phyloP scores from a whole-genome alignment of 257 asterid genomes.

The Rhazya stricta region DNA sequence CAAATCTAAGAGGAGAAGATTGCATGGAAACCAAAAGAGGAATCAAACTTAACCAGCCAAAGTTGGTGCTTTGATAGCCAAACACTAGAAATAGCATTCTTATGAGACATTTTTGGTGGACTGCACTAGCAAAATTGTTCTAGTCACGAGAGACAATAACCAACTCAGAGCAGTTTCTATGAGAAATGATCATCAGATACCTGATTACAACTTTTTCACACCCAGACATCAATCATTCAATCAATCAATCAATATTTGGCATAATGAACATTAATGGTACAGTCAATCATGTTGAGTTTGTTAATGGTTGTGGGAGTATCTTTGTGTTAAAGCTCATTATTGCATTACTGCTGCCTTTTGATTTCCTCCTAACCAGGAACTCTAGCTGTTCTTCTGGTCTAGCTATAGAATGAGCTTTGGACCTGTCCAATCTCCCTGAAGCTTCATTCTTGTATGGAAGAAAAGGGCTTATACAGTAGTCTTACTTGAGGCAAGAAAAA shows the following conservation, averaged over 20 bases:
- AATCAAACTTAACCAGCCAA: conserved; percentile 29
- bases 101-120: conserved; percentile 15
- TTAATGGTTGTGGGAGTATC: neutral
- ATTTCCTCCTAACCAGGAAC: neutral
- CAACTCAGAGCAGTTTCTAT: neutral
- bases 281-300: neutral
- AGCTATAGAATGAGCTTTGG: neutral
- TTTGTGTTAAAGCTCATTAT: neutral
- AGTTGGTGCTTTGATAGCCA: conserved; percentile 30
- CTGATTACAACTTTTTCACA: neutral
- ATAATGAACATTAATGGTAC: neutral
- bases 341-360: neutral
- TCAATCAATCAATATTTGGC: neutral
- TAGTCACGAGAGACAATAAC: conserved; percentile 7
- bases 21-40: conserved; percentile 20
- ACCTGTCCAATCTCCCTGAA: neutral
- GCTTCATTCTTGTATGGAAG: too few relatives aligned
- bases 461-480: neutral
- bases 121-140: conserved; percentile 1
- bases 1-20: conserved; percentile 27
- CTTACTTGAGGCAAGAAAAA: neutral
- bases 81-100: conserved; percentile 16
- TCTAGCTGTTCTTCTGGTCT: neutral
- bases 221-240: conserved; percentile 6
- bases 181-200: conserved; percentile 4